A percentile compares a stretch with the other conserved stretches of the same genome.
Evolutionary conservation across 441 rosid species (phyloP).

Genomic region (Cnidoscolus chayamansa): DNA sequence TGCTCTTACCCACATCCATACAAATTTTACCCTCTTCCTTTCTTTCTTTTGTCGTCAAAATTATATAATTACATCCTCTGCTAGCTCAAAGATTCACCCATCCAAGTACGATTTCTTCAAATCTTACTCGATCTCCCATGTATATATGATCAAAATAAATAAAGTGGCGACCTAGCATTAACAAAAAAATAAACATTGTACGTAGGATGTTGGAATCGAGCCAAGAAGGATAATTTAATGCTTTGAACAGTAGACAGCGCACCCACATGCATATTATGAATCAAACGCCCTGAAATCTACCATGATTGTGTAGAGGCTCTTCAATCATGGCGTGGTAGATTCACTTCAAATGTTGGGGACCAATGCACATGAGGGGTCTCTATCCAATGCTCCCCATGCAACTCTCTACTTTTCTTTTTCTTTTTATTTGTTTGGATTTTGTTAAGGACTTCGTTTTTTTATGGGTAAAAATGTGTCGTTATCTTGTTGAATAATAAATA

Average conservation of each 20-base stretch:
- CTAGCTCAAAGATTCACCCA: too few relatives aligned
- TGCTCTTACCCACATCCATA: not conserved
- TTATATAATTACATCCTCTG: too few relatives aligned
- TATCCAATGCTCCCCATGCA: slow-evolving; percentile 23
- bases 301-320: slow-evolving; percentile 10
- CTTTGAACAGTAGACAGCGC: not conserved
- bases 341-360: slow-evolving; percentile 29
- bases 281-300: slow-evolving; percentile 3
- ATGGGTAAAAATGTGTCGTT: slow-evolving; percentile 16
- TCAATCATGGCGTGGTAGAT: slow-evolving; percentile 27
- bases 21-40: not conserved
- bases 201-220: not conserved
- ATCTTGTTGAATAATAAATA: slow-evolving; percentile 21
- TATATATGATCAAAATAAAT: too few relatives aligned
- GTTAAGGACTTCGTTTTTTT: slow-evolving; percentile 13
- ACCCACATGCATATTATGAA: not conserved
- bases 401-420: not conserved
- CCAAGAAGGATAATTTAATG: not conserved
- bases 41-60: not conserved
- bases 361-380: slow-evolving; percentile 33
- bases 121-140: too few relatives aligned
- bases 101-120: too few relatives aligned
- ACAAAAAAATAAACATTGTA: slow-evolving; percentile 8
- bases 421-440: slow-evolving; percentile 13
- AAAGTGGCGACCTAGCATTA: slow-evolving; percentile 8